Conservation (phyloP, 352 stramenopile species). For the Pythium phragmitis region DNA sequence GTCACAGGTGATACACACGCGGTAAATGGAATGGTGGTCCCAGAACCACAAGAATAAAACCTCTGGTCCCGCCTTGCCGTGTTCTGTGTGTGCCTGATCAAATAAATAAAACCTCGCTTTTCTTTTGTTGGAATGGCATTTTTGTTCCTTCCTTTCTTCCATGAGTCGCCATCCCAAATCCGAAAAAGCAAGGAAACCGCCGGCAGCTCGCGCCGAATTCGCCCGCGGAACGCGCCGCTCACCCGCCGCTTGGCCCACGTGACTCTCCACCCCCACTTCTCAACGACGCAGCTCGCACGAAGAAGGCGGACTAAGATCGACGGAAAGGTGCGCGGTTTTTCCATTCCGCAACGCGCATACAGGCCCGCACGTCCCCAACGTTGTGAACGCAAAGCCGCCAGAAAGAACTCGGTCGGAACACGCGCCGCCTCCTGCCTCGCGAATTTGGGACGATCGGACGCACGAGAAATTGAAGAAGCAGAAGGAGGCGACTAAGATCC, state of each 20-base stretch:
- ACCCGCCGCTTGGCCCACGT: conserved; percentile 1
- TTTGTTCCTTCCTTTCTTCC: conserved; percentile 13
- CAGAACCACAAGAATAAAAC: conserved; percentile 2
- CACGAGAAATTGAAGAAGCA: not conserved
- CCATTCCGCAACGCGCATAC: conserved; percentile 27
- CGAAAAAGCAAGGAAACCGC: conserved; percentile 48
- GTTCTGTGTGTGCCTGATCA: not conserved
- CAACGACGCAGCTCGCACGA: conserved; percentile 11
- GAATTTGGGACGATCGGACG: not conserved
- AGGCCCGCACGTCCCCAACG: not conserved
- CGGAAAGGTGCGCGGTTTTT: conserved; percentile 32
- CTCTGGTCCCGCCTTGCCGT: not conserved
- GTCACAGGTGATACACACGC: not conserved
- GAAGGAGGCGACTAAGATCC: conserved; percentile 8
- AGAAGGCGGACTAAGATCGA: conserved; percentile 33
- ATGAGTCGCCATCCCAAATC: conserved; percentile 20
- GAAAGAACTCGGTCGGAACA: conserved; percentile 28
- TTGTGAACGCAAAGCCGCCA: conserved; percentile 18
- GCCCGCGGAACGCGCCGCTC: conserved; percentile 11
- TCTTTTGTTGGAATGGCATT: conserved; percentile 1
- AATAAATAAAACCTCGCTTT: conserved; percentile 9
- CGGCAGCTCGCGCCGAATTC: conserved; percentile 26
- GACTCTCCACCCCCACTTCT: conserved; percentile 1
- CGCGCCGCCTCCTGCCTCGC: not conserved
- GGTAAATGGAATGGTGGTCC: not conserved